Base-by-base conservation (phyloP, 1,284 basidiomycete genomes). In the Cutaneotrichosporon daszewskae region DNA sequence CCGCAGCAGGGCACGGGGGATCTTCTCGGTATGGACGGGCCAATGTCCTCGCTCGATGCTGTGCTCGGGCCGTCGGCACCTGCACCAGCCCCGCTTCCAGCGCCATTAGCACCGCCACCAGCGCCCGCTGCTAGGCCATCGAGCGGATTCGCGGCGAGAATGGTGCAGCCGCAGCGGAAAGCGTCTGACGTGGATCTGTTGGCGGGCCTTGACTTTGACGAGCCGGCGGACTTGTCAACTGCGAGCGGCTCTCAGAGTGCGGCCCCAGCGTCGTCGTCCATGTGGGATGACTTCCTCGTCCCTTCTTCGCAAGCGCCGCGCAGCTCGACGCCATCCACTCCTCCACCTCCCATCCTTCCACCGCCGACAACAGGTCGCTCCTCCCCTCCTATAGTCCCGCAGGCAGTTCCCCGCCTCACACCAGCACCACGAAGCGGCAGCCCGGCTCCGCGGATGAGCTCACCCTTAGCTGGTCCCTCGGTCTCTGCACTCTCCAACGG, bases 141-240 rank as follows among this genome's bases (percentile, higher is more conserved):
- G 5, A 18, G 20, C 22, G n/a, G 26, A 18, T 60, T 62, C 28
- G 57, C 57, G 4, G 54, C 58, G 3, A 45, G 45, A n/a, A 59
- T 61, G 57, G 57, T 51, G 27, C 23, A 43, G 0, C 37, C 49
- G 2, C 32, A 24, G 19, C 11, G 28, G 4, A 20, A 36, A 10
- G 36, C 46, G n/a, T 45, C 43, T 13, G 54, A 57, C 24, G 52
- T 67, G 45, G 66, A 69, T 42, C 49, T 69, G 8, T 46, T 69
- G 10, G 54, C 57, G 13, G 65, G 55, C 4, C 47, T 69, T 8
- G 57, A 64, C 38, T 64, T 64, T 41, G 55, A 52, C 20, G 51
- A 44, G 14, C 40, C 32, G 14, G 20, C 43, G 3, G 32, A 14
- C n/a, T n/a, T n/a, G 31, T 9, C 26, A 16, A n/a, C 34, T 8